Evolutionary conservation across 2,329 filamentous ascomycete genomes (phyloP), one percentile per base, ranked within the genome.

Genomic region (Cryphonectria japonica): DNA sequence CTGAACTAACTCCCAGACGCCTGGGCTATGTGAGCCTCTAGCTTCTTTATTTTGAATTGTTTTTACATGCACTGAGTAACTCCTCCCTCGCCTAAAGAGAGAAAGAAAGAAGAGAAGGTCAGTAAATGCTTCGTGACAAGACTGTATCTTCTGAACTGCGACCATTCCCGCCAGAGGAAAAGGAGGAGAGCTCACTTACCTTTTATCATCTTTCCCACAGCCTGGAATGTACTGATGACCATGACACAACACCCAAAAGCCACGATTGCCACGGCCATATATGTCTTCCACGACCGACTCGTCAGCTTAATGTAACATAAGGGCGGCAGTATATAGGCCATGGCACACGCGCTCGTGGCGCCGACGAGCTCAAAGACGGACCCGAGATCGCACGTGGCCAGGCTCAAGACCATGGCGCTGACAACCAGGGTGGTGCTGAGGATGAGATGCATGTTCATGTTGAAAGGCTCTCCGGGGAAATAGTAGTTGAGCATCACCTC

Each of bases 351-450:
- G 79, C 93, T 97, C 50, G 96, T 99, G 8, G 96, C 94, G 73
- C 96, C 96, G 71, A 99, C 96, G 26, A 99, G 85, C 83, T 99
- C 96, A 78, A 99, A 98, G 1, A 99, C 95, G 61, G 93, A 89
- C 67, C 96, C 96, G 3, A 99, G 85, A 79, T 99, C 96, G 82
- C 96, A 98, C 0, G 95, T 98, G 72, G 97, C 79, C 69, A 99
- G 85, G 73, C 92, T 92, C 69, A 98, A 80, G 8, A 83, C 83
- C 88, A 96, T 92, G 68, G 95, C 93, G 34, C 88, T 85, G 4
- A 93, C 84, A n/a, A 98, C 93, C 37, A 98, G 86, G 5, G 89
- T 85, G 0, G 94, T 94, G 75, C 92, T 97, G 80, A 98, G 92
- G 71, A 97, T 88, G 62, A 99, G 82, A 81, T 99, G 96, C 60